Evolutionary conservation across 2,329 filamentous ascomycete genomes (phyloP), one percentile per base, ranked within the genome.

Genomic region (Aspergillus sojae): DNA sequence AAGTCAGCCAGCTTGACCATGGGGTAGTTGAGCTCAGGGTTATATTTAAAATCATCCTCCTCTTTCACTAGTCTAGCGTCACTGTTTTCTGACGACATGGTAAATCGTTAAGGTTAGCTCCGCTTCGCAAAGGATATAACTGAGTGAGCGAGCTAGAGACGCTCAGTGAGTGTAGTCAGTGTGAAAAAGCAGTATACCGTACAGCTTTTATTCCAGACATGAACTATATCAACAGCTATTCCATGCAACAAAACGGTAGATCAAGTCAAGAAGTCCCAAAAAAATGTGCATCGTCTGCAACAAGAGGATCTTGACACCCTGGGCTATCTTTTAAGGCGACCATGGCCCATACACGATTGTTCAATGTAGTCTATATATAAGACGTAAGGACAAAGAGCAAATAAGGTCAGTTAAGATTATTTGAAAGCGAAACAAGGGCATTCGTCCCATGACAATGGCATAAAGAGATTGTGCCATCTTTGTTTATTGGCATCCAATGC

Each of bases 1-100:
- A 67, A 43, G 21, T 48, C 54, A 23, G 12, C 52, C 21, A 67
- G 61, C 6, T 57, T 50, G 54, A 63, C 54, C 54, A 12, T 39
- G 48, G 54, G 55, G 50, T 65, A 45, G 39, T 50, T 48, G 19
- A 63, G 54, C 9, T 32, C 30, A 55, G 61, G 64, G 21, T 61
- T 34, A 56, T 53, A 50, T 30, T 52, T 39, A 57, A 58, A 30
- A 30, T 41, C 11, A 41, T 57, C 34, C n/a, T 46, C 34, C 28
- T 46, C 23, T 23, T 48, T 48, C 5, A 21, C 12, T 26, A 23
- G 12, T 5, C 36, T 26, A 5, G 32, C 2, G 21, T 41, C n/a
- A 11, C n/a, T 39, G 34, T 19, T 26, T n/a, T 55, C 52, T 26
- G 48, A 52, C 9, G 48, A 52, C 48, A 52, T 52, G 4, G 21